Percentiles rank a stretch among this genome's conserved stretches.
phyloP scores from a whole-genome alignment of 148 eudicot genomes.

The Nepenthes mirabilis region DNA sequence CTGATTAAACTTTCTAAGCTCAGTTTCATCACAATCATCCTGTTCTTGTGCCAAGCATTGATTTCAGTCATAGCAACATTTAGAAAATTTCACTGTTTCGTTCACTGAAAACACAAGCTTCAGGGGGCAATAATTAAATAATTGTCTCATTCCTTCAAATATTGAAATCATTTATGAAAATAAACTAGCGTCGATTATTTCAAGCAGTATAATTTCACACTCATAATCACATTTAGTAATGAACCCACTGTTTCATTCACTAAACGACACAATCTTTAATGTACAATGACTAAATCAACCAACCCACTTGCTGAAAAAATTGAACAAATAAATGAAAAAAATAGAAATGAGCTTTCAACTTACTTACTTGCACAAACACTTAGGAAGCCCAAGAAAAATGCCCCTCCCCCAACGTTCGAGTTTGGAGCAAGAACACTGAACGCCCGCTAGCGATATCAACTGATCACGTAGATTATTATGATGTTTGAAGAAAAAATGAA shows the following conservation, averaged over 20 bases:
- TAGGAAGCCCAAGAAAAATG: background rate
- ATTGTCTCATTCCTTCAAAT: too few species aligned
- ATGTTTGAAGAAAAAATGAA: background rate
- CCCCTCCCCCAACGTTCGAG: background rate
- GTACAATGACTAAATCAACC: background rate
- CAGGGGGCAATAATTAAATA: too few species aligned
- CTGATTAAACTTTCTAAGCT: background rate
- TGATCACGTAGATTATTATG: background rate
- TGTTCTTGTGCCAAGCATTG: too few species aligned
- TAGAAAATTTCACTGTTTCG: too few species aligned
- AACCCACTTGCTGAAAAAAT: background rate
- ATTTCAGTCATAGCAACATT: too few species aligned
- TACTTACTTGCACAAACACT: background rate
- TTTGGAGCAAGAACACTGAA: background rate
- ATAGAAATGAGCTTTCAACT: background rate
- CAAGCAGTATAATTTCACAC: background rate
- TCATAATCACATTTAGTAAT: background rate
- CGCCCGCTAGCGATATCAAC: background rate
- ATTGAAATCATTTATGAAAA: background rate
- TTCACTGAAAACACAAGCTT: too few species aligned
- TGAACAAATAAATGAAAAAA: background rate
- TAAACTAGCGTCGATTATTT: background rate
- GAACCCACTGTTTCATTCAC: background rate
- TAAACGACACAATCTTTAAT: background rate
- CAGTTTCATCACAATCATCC: background rate